Evolutionary conservation across 345 rosid species (phyloP).

Genomic region (Trapa bicornis): DNA sequence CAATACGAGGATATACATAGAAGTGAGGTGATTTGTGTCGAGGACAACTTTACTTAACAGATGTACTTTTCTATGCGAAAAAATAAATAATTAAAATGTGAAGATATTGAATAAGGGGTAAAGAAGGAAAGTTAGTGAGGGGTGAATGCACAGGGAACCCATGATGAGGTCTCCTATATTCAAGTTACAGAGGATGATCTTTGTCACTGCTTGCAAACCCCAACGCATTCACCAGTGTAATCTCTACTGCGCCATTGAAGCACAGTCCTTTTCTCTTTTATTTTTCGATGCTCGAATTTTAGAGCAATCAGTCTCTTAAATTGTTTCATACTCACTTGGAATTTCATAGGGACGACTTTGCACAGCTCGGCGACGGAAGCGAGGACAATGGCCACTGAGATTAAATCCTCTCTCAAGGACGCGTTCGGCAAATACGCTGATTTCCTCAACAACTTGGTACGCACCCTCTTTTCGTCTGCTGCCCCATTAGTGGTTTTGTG

Average conservation of each 20-base stretch:
- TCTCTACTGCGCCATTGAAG: no score
- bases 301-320: no score
- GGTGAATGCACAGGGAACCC: background rate
- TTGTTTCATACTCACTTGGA: background rate
- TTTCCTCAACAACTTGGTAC: slow-evolving; percentile 54
- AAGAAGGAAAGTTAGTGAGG: no score
- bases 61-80: no score
- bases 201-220: slow-evolving; percentile 30
- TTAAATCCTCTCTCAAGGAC: slow-evolving; percentile 39
- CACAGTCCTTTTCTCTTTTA: background rate
- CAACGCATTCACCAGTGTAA: slow-evolving; percentile 31
- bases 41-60: no score
- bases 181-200: slow-evolving; percentile 11
- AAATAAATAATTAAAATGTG: no score
- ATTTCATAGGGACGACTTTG: slow-evolving; percentile 23
- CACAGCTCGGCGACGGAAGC: slow-evolving; percentile 32
- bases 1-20: no score
- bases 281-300: no score
- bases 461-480: background rate
- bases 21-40: no score
- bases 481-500: background rate
- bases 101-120: no score
- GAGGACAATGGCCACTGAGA: slow-evolving; percentile 31
- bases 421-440: slow-evolving; percentile 46
- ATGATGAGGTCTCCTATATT: slow-evolving; percentile 20